Percentiles rank a stretch among this genome's conserved stretches.
Conservation (phyloP, 306 rosid species). For the Cercis canadensis region DNA sequence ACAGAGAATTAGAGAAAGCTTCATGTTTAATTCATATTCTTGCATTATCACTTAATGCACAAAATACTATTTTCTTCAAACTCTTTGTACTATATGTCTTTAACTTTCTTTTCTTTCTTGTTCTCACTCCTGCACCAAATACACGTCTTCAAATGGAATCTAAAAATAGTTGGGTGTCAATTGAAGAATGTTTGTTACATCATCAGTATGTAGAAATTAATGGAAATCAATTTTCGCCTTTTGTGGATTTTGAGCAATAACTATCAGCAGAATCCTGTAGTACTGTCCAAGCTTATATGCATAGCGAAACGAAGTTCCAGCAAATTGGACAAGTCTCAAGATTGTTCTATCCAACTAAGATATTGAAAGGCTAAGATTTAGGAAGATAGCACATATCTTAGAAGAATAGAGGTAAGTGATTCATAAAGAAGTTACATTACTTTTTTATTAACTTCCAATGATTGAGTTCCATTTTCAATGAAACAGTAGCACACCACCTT, state of each 20-base stretch:
- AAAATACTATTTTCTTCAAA: constrained; percentile 8
- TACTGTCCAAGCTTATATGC: constrained; percentile 2
- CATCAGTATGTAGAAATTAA: constrained; percentile 4
- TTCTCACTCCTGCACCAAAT: background rate
- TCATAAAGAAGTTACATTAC: too few species aligned
- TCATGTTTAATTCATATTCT: background rate
- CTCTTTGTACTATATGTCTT: background rate
- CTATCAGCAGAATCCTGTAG: background rate
- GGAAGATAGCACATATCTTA: too few species aligned
- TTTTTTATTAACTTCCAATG: background rate
- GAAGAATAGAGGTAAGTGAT: too few species aligned
- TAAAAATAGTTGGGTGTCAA: background rate
- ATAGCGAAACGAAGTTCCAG: constrained; percentile 7
- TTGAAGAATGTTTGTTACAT: constrained; percentile 1
- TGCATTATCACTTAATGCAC: background rate
- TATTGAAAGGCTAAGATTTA: too few species aligned
- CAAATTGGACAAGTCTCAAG: background rate
- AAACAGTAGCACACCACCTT: constrained; percentile 16
- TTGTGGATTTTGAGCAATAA: constrained; percentile 1
- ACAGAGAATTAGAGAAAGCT: background rate
- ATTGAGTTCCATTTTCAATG: constrained; percentile 23
- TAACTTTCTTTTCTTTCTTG: background rate
- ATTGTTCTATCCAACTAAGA: too few species aligned
- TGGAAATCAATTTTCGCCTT: background rate
- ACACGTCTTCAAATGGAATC: background rate